Base-by-base conservation (phyloP, 768 basidiomycete genomes). In the Pisolithus sp. region DNA sequence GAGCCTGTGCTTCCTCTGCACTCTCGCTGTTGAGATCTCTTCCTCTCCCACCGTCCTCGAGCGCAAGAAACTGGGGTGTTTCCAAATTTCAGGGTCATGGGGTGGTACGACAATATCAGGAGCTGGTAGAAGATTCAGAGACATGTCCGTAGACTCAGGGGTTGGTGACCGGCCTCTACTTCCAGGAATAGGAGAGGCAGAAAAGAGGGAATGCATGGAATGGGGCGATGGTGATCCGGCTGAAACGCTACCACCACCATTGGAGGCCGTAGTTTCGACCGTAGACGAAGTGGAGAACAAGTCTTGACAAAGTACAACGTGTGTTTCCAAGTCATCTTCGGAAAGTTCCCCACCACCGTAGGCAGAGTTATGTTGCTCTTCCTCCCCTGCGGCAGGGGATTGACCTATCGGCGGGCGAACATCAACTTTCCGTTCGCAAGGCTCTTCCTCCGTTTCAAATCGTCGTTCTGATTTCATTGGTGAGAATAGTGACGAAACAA, bases 11-110 rank as follows among this genome's bases (percentile, higher is more conserved):
- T 59, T 66, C 50, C 46, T 51, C 26, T 48, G 41, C n/a, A 5
- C n/a, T 18, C 42, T 49, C 4, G 7, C 23, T 23, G 36, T 49
- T 12, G 51, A 39, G 5, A 21, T 39, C 15, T 48, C 53, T 26
- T 10, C 48, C n/a, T 49, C 57, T 53, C 39, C 59, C 63, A 39
- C 36, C 44, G 41, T 46, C 63, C 7, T 18, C 39, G 23, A 40
- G 15, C 28, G 53, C 47, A 70, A 58, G 50, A 69, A 69, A 44
- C 66, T 69, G 10, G 68, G 68, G 20, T 58, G 50, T 46, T 62
- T 64, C 68, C 68, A 69, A 46, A 67, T 54, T 20, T 53, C 56
- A 5, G 63, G 28, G 45, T 71, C 60, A 36, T 69, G 69, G 38
- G 36, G 44, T 23, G 56, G 49, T 30, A 39, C 28, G 10, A 42